Base-by-base conservation (phyloP, 345 rosid species). In the Acer saccharum region DNA sequence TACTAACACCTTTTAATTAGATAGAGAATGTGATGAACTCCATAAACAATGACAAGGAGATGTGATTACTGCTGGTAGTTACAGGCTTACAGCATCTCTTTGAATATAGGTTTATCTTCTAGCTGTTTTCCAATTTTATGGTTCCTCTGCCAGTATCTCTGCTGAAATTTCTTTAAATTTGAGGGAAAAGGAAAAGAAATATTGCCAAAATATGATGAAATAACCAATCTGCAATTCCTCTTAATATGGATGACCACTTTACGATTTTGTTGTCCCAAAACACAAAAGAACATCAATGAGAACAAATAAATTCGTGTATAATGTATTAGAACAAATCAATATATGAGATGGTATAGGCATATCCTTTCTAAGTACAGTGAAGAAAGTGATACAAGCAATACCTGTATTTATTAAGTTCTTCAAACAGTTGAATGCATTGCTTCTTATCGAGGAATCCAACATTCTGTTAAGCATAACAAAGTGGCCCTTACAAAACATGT, bases 381-480 rank as follows among this genome's bases (percentile, higher is more conserved):
- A 70, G 57, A 77, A 66, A 61, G 29, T 41, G 9, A 48, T 64
- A 60, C 12, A 13, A 78, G 66, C 29, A 43, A 70, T 86, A 95
- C 99, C 99, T 92, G 93, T 96, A 96, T 57, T 88, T 84, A 78
- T 94, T 91, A 75, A 96, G 86, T 74, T 89, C 93, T 81, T 90
- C 90, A 85, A 96, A 96, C 76, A 96, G 90, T 78, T 18, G 79
- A 73, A 90, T 79, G 64, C 97, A 96, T 81, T 96, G 97, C 78
- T 90, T 84, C 88, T 94, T 83, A 72, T 94, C 62, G 50, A 96
- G 86, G 78, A 10, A 83, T 72, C 95, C 97, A 13, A 48, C 83
- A 25, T 87, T 81, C 99, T 94, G 92, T 81, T 71, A 39, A 82
- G 77, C 35, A 72, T 54, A 78, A 71, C 71, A 41, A 71, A 12